phyloP scores from a whole-genome alignment of 2,329 filamentous ascomycete genomes.

The Aureobasidium sp. region DNA sequence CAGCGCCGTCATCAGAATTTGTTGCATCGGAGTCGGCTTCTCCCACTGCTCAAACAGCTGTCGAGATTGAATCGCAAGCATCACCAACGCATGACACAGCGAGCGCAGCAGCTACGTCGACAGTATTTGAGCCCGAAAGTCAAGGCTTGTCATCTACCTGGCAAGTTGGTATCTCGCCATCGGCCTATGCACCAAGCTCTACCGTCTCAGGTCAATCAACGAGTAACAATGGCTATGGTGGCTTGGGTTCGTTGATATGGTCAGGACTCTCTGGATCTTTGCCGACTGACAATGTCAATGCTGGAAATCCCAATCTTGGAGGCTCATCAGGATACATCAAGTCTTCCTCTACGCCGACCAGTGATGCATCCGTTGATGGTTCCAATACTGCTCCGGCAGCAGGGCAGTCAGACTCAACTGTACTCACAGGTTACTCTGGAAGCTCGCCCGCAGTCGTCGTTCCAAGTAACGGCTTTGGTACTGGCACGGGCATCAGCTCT shows the following conservation, averaged over 20 bases:
- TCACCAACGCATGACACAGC: background rate
- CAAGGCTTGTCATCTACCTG: background rate
- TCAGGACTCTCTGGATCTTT: conserved; percentile 1
- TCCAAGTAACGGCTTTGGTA: background rate
- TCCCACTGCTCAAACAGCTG: background rate
- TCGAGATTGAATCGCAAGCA: background rate
- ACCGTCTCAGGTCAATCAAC: background rate
- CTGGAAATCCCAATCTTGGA: background rate
- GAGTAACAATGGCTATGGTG: background rate
- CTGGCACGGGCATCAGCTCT: background rate
- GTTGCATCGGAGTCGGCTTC: background rate
- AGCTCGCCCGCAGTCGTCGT: background rate
- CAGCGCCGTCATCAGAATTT: background rate
- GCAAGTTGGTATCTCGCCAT: conserved; percentile 9
- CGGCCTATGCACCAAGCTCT: background rate
- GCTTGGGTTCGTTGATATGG: conserved; percentile 1
- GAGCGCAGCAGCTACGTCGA: background rate
- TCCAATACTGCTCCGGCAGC: background rate
- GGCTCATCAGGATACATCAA: background rate
- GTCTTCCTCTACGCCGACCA: background rate
- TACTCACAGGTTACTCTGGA: background rate
- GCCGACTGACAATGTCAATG: background rate
- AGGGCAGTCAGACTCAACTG: background rate
- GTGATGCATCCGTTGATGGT: background rate
- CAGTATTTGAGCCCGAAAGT: background rate